A percentile compares a stretch with the other conserved stretches of the same genome.
Evolutionary conservation across 192 early-diverging fungal genomes (phyloP).

Genomic region (Lobosporangium transversale): DNA sequence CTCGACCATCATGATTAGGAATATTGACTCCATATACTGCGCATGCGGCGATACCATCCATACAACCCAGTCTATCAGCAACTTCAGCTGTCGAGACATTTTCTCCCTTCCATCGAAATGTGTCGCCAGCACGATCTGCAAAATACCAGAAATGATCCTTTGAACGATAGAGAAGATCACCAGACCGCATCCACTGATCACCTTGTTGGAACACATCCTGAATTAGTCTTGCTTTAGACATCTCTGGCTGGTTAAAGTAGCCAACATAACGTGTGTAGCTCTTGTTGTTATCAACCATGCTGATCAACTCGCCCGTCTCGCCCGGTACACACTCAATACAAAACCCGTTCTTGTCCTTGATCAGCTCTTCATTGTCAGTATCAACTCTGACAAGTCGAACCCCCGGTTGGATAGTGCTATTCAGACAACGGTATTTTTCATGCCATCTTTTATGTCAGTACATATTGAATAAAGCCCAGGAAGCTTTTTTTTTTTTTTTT

Average conservation of each 20-base stretch:
- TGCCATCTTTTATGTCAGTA: too few species aligned
- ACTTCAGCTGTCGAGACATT: slow-evolving; percentile 73
- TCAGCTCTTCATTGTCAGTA: slow-evolving; percentile 42
- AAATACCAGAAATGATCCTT: slow-evolving; percentile 69
- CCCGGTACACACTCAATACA: slow-evolving; percentile 40
- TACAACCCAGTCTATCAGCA: slow-evolving; percentile 60
- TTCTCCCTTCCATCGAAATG: slow-evolving; percentile 77
- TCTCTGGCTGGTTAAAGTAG: slow-evolving; percentile 62
- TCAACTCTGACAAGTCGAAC: slow-evolving; percentile 59
- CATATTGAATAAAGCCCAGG: too few species aligned
- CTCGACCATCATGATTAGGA: slow-evolving; percentile 68
- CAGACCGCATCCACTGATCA: slow-evolving; percentile 67
- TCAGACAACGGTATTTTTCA: too few species aligned
- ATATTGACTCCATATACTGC: slow-evolving; percentile 74
- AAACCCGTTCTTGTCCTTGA: background rate
- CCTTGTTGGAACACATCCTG: slow-evolving; percentile 67
- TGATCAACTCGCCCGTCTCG: slow-evolving; percentile 68
- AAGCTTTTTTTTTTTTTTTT: too few species aligned
- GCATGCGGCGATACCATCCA: slow-evolving; percentile 62
- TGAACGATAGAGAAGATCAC: slow-evolving; percentile 66
- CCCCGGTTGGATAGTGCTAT: slow-evolving; percentile 38
- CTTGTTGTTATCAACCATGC: slow-evolving; percentile 31
- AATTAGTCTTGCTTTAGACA: slow-evolving; percentile 62
- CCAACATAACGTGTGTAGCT: slow-evolving; percentile 51
- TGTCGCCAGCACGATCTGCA: slow-evolving; percentile 76